Percentiles rank a stretch among this genome's conserved stretches.
phyloP scores from a whole-genome alignment of 176 grass and related monocot species.

The Olyra latifolia region DNA sequence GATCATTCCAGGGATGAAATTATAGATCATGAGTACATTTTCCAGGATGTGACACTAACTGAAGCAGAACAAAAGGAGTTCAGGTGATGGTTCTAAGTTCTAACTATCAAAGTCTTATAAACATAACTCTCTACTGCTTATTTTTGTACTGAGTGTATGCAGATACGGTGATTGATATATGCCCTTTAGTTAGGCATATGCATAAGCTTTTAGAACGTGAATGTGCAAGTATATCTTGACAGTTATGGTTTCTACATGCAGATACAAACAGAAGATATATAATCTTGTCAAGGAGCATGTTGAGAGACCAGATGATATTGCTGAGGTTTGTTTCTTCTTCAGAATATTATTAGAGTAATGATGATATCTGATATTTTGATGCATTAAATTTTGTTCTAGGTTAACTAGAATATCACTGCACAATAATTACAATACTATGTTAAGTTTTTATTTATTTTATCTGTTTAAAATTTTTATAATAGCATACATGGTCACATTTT shows the following conservation, averaged over 20 bases:
- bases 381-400: background rate
- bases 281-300: slow-evolving; percentile 72
- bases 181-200: background rate
- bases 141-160: background rate
- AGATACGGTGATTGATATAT: background rate
- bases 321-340: slow-evolving; percentile 53
- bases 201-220: background rate
- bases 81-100: slow-evolving; percentile 49
- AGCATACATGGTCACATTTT: background rate
- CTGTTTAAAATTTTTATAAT: background rate
- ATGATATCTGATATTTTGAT: background rate
- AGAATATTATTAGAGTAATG: background rate
- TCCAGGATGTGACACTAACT: slow-evolving; percentile 79
- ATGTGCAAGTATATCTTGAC: slow-evolving; percentile 27
- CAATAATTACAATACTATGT: background rate
- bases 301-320: slow-evolving; percentile 52
- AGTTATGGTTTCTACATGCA: slow-evolving; percentile 34
- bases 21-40: slow-evolving; percentile 87
- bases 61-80: slow-evolving; percentile 78
- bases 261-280: slow-evolving; percentile 83
- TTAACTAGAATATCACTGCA: background rate
- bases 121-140: slow-evolving; percentile 10
- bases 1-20: slow-evolving; percentile 74
- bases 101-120: background rate
- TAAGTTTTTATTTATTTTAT: background rate